Base-by-base conservation (phyloP, 768 basidiomycete species). In the Ramaria rubella region DNA sequence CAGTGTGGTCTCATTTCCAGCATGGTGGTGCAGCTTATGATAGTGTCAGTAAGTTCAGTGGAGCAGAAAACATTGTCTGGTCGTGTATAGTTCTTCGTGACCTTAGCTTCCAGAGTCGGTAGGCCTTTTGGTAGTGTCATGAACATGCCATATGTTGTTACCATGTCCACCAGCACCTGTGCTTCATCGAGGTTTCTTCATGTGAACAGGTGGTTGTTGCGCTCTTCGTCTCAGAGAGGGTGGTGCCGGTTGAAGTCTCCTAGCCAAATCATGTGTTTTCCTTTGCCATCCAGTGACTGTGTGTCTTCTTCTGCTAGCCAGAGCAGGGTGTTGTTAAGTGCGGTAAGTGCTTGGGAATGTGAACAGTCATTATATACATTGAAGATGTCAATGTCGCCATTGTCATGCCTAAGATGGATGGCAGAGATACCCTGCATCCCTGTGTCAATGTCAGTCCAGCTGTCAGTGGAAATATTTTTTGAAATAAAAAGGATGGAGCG, bases 51-150 rank as follows among this genome's bases (percentile, higher is more conserved):
- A 0, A 70, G 45, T 0, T 54, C 36, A 0, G 44, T 34, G 5
- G 70, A 60, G 31, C 61, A 58, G 58, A 74, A 80, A 0, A 80
- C 71, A 50, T 81, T 80, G 63, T 80, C 75, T 4, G 70, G 67
- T 8, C 72, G 49, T 5, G 72, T 72, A 46, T 63, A 67, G 54
- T 73, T 75, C 15, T 70, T 68, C 0, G 73, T 67, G 1, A 23
- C 48, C 0, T 34, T 49, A 0, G 69, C 62, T 21, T 21, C 17
- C 0, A 80, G 66, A 0, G 74, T 81, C 0, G 75, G 75, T 0
- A 65, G 63, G 0, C 63, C 65, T 8, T 62, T 55, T 0, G 71
- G 73, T 0, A 81, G 69, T 0, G 65, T 54, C 72, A 75, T 73
- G 0, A 56, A 7, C 62, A 81, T 65, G 0, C 60, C 58, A 49